Percentiles rank a stretch among this genome's conserved stretches.
These are phyloP conservation scores for Penicillium turbatum DNA, from an alignment of 495 filamentous ascomycete species.

Conservation along the genomic window DNA sequence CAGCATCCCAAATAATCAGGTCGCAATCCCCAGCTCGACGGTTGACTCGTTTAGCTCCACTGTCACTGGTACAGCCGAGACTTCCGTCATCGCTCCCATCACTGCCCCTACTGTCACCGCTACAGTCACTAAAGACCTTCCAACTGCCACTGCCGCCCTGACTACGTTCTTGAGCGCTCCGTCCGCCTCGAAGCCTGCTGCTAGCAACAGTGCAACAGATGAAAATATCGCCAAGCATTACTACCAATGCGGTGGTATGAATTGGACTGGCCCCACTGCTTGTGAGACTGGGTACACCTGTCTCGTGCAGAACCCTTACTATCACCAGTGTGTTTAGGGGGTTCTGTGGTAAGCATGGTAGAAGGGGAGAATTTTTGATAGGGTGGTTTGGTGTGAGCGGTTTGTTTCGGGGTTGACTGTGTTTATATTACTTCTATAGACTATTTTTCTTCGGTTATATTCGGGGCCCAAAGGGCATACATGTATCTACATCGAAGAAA, in stretches of 20 bases:
- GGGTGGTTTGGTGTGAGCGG: conserved; percentile 1
- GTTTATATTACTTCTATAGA: not conserved
- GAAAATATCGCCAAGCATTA: conserved; percentile 26
- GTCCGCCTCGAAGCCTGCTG: conserved; percentile 14
- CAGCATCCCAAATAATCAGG: conserved; percentile 16
- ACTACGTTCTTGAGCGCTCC: conserved; percentile 17
- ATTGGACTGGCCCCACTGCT: conserved; percentile 44
- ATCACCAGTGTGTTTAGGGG: conserved; percentile 48
- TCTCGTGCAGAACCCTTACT: conserved; percentile 44
- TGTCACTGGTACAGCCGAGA: not conserved
- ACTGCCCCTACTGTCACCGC: not conserved
- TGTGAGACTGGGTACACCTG: conserved; percentile 47
- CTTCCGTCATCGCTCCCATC: not conserved
- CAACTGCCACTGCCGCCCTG: conserved; percentile 14
- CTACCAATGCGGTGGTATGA: conserved; percentile 50
- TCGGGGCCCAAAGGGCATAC: too few species aligned
- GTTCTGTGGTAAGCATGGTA: not conserved
- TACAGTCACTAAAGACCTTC: conserved; percentile 5
- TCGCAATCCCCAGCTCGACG: conserved; percentile 10
- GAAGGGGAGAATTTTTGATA: not conserved
- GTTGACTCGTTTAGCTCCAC: conserved; percentile 4
- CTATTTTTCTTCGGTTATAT: too few species aligned
- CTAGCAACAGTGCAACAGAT: conserved; percentile 9
- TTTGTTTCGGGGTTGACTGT: not conserved
- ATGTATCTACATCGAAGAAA: too few species aligned